Evolutionary conservation across 805 yeast species (phyloP), one percentile per base, ranked within the genome.

Genomic region (Brettanomyces custersianus): DNA sequence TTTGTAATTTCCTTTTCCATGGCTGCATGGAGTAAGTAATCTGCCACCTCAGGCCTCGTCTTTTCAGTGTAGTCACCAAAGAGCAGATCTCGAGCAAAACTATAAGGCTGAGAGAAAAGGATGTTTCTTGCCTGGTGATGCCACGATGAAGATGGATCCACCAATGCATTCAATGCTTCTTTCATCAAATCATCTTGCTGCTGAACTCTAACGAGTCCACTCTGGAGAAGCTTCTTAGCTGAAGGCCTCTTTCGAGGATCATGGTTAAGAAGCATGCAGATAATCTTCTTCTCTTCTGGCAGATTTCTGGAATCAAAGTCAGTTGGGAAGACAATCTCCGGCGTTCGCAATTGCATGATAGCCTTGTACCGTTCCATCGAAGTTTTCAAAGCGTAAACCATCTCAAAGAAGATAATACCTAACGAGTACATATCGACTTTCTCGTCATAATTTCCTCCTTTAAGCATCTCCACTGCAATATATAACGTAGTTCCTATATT

Each of bases 401-500:
- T 92, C 54, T 92, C 98, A 55, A 92, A 92, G 52, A 92, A 86
- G 1, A 92, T 92, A 24, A 92, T 76, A 3, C 99, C 99, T 28
- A 92, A 60, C 0, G 98, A 87, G 54, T 87, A 92, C 82, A 92
- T 80, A 55, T 92, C 99, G 26, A 92, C 94, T 47, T 92, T 92
- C 44, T 84, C 95, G 52, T 90, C 80, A 54, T 92, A 92, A n/a
- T 70, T 64, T 3, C 80, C 80, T 1, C 92, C 92, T 13, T 71
- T 66, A 6, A 83, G 64, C 0, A 90, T 90, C 53, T 92, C 98
- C 13, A 75, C 74, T 0, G 98, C 98, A 31, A 90, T 92, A 52
- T 92, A 92, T 22, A 90, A 69, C 1, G 94, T 79, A 0, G 99
- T 92, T 4, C 99, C 99, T 19, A 92, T 86, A 20, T 87, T 88